Evolutionary conservation across 805 yeast species (phyloP).

Genomic region (Cyberlindnera maclurae): DNA sequence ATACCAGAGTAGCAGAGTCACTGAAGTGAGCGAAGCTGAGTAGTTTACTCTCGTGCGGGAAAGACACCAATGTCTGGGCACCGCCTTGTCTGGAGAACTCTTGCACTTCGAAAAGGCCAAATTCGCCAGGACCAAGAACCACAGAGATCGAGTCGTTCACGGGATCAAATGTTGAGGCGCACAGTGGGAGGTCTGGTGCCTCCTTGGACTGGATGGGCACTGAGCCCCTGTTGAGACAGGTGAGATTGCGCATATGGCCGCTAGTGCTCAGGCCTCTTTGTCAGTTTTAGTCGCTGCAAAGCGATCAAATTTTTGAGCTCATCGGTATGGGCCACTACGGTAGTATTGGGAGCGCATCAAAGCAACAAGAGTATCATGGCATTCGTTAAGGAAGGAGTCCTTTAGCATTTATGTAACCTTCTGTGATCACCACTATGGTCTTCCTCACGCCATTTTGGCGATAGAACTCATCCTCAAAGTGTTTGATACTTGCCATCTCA

Average conservation of each 20-base stretch:
- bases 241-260: constrained; percentile 40
- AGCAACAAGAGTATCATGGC: too few species aligned
- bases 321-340: constrained; percentile 6
- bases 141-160: constrained; percentile 67
- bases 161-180: constrained; percentile 58
- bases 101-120: constrained; percentile 63
- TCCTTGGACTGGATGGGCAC: constrained; percentile 46
- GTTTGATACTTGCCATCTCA: constrained; percentile 68
- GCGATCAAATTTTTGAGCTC: constrained; percentile 1
- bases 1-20: constrained; percentile 57
- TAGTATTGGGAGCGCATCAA: too few species aligned
- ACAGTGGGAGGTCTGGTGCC: constrained; percentile 56
- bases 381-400: constrained; percentile 23
- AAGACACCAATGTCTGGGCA: constrained; percentile 50
- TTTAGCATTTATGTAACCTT: constrained; percentile 40
- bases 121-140: constrained; percentile 49
- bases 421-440: constrained; percentile 39
- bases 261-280: background rate
- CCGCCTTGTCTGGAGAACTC: constrained; percentile 62
- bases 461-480: constrained; percentile 41
- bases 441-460: constrained; percentile 27
- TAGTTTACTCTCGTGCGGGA: constrained; percentile 40
- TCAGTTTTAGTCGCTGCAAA: background rate
- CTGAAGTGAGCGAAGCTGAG: constrained; percentile 61
- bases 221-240: constrained; percentile 46